Conservation (phyloP, 352 stramenopile species). For the Globisporangium radiosum region DNA sequence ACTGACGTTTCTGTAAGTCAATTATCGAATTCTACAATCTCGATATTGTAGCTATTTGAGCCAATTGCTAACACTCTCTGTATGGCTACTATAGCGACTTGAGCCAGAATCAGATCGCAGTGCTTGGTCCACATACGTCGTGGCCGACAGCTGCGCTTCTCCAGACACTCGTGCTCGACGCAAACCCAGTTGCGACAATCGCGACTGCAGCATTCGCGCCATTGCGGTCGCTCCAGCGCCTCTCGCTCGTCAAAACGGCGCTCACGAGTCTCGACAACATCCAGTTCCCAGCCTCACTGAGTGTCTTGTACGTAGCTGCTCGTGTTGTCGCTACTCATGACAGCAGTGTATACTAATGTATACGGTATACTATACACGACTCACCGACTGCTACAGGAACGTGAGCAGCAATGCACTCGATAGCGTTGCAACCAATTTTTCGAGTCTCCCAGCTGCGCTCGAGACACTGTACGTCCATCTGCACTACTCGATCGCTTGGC, state of each 20-base stretch:
- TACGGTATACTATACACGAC: background rate
- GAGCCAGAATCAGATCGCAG: constrained; percentile 35
- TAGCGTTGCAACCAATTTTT: constrained; percentile 39
- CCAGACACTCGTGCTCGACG: constrained; percentile 54
- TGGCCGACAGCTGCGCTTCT: constrained; percentile 41
- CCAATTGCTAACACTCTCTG: too few relatives aligned
- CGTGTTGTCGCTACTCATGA: background rate
- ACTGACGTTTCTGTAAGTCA: too few relatives aligned
- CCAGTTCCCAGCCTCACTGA: constrained; percentile 33
- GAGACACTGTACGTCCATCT: constrained; percentile 37
- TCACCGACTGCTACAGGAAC: constrained; percentile 17
- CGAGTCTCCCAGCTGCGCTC: constrained; percentile 31
- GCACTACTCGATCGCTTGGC: too few relatives aligned
- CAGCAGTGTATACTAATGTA: background rate
- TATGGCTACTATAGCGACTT: constrained; percentile 18
- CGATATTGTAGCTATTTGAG: too few relatives aligned
- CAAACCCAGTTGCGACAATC: constrained; percentile 35
- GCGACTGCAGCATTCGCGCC: constrained; percentile 29
- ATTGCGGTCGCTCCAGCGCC: constrained; percentile 40
- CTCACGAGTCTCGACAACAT: constrained; percentile 38
- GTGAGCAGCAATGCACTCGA: constrained; percentile 47
- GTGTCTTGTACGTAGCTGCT: constrained; percentile 22
- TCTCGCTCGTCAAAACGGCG: constrained; percentile 49
- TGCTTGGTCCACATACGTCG: constrained; percentile 19
- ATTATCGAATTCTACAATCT: too few relatives aligned